Evolutionary conservation across 75 land plant genomes (phyloP), one percentile per base, ranked within the genome.

Genomic region (Chamaecyparis obtusa): DNA sequence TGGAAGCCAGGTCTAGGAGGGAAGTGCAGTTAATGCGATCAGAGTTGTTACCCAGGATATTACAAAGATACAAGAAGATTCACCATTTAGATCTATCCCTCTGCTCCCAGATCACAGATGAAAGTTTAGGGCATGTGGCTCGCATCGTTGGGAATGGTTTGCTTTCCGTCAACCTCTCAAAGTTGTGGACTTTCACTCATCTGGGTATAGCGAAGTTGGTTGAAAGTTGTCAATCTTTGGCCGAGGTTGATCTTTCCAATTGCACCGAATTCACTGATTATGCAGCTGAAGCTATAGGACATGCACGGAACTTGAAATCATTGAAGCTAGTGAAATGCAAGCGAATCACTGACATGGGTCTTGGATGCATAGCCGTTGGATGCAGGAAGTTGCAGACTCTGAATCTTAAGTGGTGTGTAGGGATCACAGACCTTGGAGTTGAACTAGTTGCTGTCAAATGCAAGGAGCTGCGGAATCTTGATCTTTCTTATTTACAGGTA

Each of bases 361-460:
- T 51, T 51, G 55, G 15, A 51, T 51, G 55, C 55, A 51, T 51
- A 51, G 55, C 55, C 13, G 55, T 51, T 51, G 55, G 93, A 36
- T 94, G 96, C 78, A 32, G 69, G 13, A 85, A 83, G 27, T 72
- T 95, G 69, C 88, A 87, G 90, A 81, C 69, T n/a, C 85, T 95
- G 32, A 89, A 90, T 72, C 87, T 95, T 87, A 96, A 92, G 85
- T 93, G 94, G 88, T 96, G 96, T 74, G 39, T 92, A 15, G 94
- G 93, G 85, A 84, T 96, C 78, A 87, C 90, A 36, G 96, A 96
- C 91, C 48, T 90, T 43, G 96, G 95, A 39, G 83, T 96, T 46
- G 91, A 89, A 19, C 85, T 88, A 77, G 89, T 96, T 57, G 87
- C 89, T 64, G 91, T 89, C 85, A 91, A 91, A 48, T 92, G 97